Percentiles rank a stretch among this genome's conserved stretches.
These are phyloP conservation scores for Oryza nivara DNA, from an alignment of 176 grass and related monocot genomes.

Conservation along the genomic window DNA sequence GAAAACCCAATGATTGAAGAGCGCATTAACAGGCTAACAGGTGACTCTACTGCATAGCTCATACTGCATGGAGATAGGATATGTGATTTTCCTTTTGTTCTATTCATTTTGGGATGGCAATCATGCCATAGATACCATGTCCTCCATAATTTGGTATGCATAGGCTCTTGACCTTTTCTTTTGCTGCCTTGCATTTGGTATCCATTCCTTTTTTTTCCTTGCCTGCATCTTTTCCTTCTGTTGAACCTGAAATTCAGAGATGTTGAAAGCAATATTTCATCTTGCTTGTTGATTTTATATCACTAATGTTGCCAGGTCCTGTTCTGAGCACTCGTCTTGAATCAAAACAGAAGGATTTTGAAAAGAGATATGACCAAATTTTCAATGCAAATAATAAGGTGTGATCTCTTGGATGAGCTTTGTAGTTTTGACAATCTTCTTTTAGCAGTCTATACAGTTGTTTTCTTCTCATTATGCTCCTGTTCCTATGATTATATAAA, in stretches of 20 bases:
- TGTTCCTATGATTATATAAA: background rate
- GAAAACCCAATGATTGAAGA: conserved; percentile 56
- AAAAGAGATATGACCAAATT: conserved; percentile 61
- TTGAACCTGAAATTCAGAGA: conserved; percentile 35
- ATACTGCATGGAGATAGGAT: background rate
- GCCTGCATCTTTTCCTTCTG: conserved; percentile 29
- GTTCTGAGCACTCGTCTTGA: conserved; percentile 60
- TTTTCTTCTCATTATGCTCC: background rate
- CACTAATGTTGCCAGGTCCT: conserved; percentile 58
- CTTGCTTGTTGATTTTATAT: conserved; percentile 3
- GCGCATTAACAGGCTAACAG: conserved; percentile 70
- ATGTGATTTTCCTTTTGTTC: background rate
- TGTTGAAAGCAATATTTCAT: conserved; percentile 13
- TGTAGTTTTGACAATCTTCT: conserved; percentile 20
- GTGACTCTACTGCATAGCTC: conserved; percentile 50
- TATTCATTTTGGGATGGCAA: conserved; percentile 3
- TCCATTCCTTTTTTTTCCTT: background rate
- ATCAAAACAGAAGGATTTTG: conserved; percentile 73
- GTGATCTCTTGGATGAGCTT: background rate
- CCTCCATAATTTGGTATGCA: conserved; percentile 19
- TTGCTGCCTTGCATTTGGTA: conserved; percentile 18
- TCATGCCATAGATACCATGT: background rate
- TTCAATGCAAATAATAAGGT: conserved; percentile 89
- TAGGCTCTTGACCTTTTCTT: conserved; percentile 4
- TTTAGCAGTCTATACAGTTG: conserved; percentile 13